Evolutionary conservation across 1,284 basidiomycete genomes (phyloP), one percentile per base, ranked within the genome.

Genomic region (Sanguinoderma infundibulare): DNA sequence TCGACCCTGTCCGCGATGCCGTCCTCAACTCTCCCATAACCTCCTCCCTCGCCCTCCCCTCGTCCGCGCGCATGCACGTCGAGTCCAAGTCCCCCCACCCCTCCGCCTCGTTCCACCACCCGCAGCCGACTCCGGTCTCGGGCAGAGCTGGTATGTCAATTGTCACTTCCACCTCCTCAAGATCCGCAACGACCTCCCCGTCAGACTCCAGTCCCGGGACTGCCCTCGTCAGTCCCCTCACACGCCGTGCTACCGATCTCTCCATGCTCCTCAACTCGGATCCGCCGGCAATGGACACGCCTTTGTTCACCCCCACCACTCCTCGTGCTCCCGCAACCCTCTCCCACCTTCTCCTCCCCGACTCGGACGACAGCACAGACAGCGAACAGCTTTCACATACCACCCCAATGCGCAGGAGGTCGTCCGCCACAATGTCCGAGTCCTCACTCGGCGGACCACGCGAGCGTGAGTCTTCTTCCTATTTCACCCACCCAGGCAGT

Each of bases 1-100:
- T 91, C 81, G 90, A 92, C 82, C 91, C 91, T 71, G 90, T 92
- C 62, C 84, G 90, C 72, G 90, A 92, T 82, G 90, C 90, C 65
- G 89, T 90, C 71, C 82, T 87, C 69, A 90, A 90, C 76, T 90
- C 89, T 39, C 85, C 85, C 20, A 68, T 81, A 65, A 71, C 72
- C 26, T 72, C 68, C 53, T 68, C 72, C 20, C 72, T 68, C 44
- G 63, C 71, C 36, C 73, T 77, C 47, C 72, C 74, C 42, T 59
- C 66, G 53, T 53, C 60, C 53, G 63, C 62, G 44, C 62, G 66
- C 47, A 70, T 71, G 60, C 73, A 70, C 65, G 58, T 72, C 68
- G 70, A 65, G 22, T 58, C 55, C 46, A 61, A 57, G 51, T 52
- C 55, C 12, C 54, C 65, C 54, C 51, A 40, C 51, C 32, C 54